Evolutionary conservation across 2,329 filamentous ascomycete genomes (phyloP).

Genomic region (Myriosclerotinia curreyana): DNA sequence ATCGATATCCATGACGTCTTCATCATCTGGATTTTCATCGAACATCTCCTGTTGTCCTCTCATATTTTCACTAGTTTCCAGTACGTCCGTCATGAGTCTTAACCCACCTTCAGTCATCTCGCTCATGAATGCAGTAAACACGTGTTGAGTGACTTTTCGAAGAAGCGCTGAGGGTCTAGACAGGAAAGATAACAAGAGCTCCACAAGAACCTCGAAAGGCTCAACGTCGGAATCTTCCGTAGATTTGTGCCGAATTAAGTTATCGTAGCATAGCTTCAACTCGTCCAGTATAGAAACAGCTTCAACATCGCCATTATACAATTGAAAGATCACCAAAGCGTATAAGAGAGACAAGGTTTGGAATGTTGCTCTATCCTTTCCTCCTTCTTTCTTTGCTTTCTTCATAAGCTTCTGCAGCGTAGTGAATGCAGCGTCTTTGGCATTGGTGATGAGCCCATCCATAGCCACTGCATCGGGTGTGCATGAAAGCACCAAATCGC

Average conservation of each 20-base stretch:
- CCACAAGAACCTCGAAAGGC: slow-evolving; percentile 71
- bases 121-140: slow-evolving; percentile 77
- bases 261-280: slow-evolving; percentile 71
- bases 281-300: slow-evolving; percentile 80
- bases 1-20: slow-evolving; percentile 46
- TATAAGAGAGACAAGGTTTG: slow-evolving; percentile 78
- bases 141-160: slow-evolving; percentile 81
- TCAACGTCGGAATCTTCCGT: slow-evolving; percentile 52
- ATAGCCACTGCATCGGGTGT: slow-evolving; percentile 47
- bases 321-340: slow-evolving; percentile 77
- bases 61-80: slow-evolving; percentile 75
- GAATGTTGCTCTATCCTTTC: slow-evolving; percentile 37
- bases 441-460: slow-evolving; percentile 53
- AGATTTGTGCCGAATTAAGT: slow-evolving; percentile 49
- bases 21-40: slow-evolving; percentile 61
- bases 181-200: slow-evolving; percentile 86
- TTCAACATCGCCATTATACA: slow-evolving; percentile 87
- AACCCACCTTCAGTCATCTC: slow-evolving; percentile 72
- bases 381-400: slow-evolving; percentile 39
- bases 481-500: slow-evolving; percentile 32
- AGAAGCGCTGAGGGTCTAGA: slow-evolving; percentile 81
- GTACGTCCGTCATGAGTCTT: slow-evolving; percentile 61
- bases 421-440: slow-evolving; percentile 51
- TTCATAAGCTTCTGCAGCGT: slow-evolving; percentile 54
- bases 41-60: slow-evolving; percentile 87